Evolutionary conservation across 2,329 filamentous ascomycete species (phyloP).

Genomic region (Ceratocystis colombiana): DNA sequence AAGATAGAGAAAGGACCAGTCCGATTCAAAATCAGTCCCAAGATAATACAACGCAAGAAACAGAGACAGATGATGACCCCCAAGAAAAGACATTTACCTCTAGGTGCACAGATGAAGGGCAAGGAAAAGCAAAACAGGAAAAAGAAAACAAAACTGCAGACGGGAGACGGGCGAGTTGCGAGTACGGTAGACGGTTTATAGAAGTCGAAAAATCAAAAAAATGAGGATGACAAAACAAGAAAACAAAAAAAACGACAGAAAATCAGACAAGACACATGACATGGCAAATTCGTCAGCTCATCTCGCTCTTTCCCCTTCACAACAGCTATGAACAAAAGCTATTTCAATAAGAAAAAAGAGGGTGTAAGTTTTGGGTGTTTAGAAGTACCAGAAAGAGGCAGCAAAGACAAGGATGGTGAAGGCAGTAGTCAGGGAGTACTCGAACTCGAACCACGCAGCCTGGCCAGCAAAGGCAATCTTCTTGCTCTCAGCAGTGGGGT

Average conservation of each 20-base stretch:
- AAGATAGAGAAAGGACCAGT: constrained; percentile 15
- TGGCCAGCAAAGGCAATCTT: constrained; percentile 46
- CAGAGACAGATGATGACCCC: constrained; percentile 13
- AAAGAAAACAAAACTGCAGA: background rate
- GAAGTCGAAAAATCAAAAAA: constrained; percentile 6
- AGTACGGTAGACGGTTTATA: constrained; percentile 14
- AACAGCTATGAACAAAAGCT: background rate
- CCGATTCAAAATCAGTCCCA: background rate
- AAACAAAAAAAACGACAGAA: background rate
- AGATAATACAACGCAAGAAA: constrained; percentile 12
- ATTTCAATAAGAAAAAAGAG: background rate
- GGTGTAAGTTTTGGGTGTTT: constrained; percentile 5
- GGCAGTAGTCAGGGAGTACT: constrained; percentile 42
- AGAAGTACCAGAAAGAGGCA: constrained; percentile 31
- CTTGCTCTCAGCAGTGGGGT: constrained; percentile 43
- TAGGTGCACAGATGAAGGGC: constrained; percentile 5
- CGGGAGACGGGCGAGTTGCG: background rate
- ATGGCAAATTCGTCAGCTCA: constrained; percentile 24
- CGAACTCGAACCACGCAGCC: constrained; percentile 47
- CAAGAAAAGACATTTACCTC: constrained; percentile 9
- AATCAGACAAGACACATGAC: constrained; percentile 22
- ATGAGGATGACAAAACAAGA: background rate
- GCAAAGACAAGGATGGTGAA: constrained; percentile 44
- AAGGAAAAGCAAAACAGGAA: background rate
- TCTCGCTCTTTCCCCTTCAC: background rate